phyloP scores from a whole-genome alignment of 176 grass and related monocot species.

The Ensete glaucum region DNA sequence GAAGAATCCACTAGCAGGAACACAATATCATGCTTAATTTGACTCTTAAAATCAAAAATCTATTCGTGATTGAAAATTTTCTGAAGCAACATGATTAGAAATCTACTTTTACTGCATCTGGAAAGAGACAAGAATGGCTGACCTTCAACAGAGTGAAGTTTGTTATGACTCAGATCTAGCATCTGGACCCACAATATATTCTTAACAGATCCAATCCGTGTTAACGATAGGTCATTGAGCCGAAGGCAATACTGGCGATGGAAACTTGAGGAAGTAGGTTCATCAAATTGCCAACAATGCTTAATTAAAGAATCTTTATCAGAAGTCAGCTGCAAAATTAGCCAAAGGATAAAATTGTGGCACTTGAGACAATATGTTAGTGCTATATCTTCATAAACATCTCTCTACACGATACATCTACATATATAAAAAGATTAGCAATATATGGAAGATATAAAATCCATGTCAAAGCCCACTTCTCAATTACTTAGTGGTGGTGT shows the following conservation, averaged over 20 bases:
- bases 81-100: neutral
- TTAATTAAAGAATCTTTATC: constrained; percentile 52
- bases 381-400: neutral
- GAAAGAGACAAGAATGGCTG: neutral
- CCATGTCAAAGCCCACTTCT: neutral
- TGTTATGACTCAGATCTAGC: constrained; percentile 89
- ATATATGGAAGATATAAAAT: neutral
- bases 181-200: constrained; percentile 76
- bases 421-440: neutral
- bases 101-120: neutral
- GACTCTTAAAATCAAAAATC: neutral
- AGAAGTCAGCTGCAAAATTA: constrained; percentile 59
- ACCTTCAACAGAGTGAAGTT: constrained; percentile 67
- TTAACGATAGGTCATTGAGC: constrained; percentile 48
- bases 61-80: neutral
- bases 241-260: constrained; percentile 29
- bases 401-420: neutral
- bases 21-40: neutral
- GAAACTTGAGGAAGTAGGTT: constrained; percentile 29
- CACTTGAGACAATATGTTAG: neutral
- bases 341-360: constrained; percentile 2
- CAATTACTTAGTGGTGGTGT: neutral
- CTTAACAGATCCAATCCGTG: constrained; percentile 54
- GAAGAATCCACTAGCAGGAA: neutral
- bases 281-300: constrained; percentile 39